Conservation (phyloP, 805 yeast species). For the Kodamaea laetipori region DNA sequence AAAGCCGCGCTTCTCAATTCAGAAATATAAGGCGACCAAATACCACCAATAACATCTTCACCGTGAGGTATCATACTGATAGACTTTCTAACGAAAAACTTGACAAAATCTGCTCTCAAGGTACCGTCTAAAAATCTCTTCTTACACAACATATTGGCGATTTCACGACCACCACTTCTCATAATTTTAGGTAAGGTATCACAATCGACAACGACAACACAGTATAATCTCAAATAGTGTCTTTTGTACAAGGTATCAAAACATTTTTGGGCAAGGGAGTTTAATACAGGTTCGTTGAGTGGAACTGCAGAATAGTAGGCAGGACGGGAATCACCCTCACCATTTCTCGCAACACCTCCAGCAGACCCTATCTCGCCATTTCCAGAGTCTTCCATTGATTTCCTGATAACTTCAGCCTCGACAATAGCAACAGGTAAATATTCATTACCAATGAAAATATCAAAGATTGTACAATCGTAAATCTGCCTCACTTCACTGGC, state of each 20-base stretch:
- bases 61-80: constrained; percentile 71
- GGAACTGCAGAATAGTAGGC: constrained; percentile 36
- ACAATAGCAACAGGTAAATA: constrained; percentile 82
- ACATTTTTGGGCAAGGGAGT: constrained; percentile 46
- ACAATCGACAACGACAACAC: constrained; percentile 78
- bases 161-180: constrained; percentile 84
- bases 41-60: constrained; percentile 75
- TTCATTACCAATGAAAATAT: constrained; percentile 74
- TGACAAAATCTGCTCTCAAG: constrained; percentile 78
- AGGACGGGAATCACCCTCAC: constrained; percentile 16
- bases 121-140: constrained; percentile 75
- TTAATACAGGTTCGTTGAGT: constrained; percentile 44
- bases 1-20: constrained; percentile 62
- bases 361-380: constrained; percentile 15
- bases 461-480: constrained; percentile 90
- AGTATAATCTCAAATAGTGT: constrained; percentile 78
- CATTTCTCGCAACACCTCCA: constrained; percentile 24
- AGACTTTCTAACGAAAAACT: constrained; percentile 68
- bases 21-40: constrained; percentile 81
- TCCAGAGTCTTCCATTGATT: constrained; percentile 33
- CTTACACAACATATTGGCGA: constrained; percentile 87
- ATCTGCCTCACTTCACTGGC: constrained; percentile 80
- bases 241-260: constrained; percentile 43
- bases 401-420: constrained; percentile 59
- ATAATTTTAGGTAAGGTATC: constrained; percentile 82